A percentile compares a stretch with the other conserved stretches of the same genome.
Evolutionary conservation across 805 yeast genomes (phyloP).

Genomic region (Cyberlindnera petersonii): DNA sequence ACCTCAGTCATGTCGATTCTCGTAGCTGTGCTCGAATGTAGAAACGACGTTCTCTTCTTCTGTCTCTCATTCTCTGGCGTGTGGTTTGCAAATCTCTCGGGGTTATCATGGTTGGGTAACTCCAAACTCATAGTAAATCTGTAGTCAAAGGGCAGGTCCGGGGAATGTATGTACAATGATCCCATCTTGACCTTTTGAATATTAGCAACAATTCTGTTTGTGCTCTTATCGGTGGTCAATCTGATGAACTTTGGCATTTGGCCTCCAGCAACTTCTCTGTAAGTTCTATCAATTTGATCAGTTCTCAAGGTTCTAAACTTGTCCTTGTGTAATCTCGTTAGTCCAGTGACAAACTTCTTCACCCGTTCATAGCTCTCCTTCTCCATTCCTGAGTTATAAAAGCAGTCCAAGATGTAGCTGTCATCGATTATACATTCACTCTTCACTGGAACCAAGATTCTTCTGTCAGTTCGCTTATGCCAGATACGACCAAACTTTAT

Average conservation of each 20-base stretch:
- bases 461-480: slow-evolving; percentile 56
- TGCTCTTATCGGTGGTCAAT: slow-evolving; percentile 62
- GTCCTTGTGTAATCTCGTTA: slow-evolving; percentile 48
- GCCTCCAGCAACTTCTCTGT: slow-evolving; percentile 57
- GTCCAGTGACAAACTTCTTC: slow-evolving; percentile 48
- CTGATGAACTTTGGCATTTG: slow-evolving; percentile 63
- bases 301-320: slow-evolving; percentile 59
- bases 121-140: slow-evolving; percentile 75
- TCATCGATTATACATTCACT: slow-evolving; percentile 57
- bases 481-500: slow-evolving; percentile 69
- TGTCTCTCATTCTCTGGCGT: slow-evolving; percentile 56
- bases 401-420: slow-evolving; percentile 51
- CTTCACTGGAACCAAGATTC: slow-evolving; percentile 62
- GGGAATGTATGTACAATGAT: slow-evolving; percentile 66
- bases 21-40: slow-evolving; percentile 71
- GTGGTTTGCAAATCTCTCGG: slow-evolving; percentile 48
- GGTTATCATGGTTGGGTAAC: slow-evolving; percentile 61
- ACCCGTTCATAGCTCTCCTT: slow-evolving; percentile 56
- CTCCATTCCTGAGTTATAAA: slow-evolving; percentile 64
- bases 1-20: slow-evolving; percentile 71
- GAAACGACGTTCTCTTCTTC: slow-evolving; percentile 68
- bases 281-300: slow-evolving; percentile 59
- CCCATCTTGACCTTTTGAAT: slow-evolving; percentile 74
- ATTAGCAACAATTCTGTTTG: slow-evolving; percentile 62
- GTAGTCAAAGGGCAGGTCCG: slow-evolving; percentile 73